A percentile compares a stretch with the other conserved stretches of the same genome.
Conservation (phyloP, 2,329 filamentous ascomycete genomes). For the Pseudogymnoascus sp. region DNA sequence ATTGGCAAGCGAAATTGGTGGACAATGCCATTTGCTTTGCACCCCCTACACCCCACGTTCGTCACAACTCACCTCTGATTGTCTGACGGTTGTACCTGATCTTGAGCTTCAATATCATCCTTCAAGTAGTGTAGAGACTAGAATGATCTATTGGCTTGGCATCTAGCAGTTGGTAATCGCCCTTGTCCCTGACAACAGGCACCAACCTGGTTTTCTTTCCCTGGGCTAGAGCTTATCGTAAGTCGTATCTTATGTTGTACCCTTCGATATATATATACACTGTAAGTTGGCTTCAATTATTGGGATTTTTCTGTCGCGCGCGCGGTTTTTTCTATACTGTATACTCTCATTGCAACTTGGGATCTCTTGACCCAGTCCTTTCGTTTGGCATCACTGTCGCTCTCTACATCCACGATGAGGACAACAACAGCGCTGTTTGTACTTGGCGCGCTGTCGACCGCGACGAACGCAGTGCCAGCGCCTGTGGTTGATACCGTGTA, state of each 20-base stretch:
- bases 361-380: background rate
- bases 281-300: background rate
- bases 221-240: background rate
- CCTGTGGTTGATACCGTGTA: constrained; percentile 34
- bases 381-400: background rate
- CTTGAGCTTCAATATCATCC: background rate
- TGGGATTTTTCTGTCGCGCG: background rate
- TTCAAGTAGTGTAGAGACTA: background rate
- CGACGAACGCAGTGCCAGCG: background rate
- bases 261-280: background rate
- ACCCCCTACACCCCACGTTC: background rate
- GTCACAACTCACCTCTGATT: background rate
- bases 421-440: background rate
- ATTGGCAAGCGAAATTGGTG: background rate
- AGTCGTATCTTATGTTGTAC: background rate
- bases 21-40: background rate
- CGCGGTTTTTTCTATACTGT: background rate
- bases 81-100: background rate
- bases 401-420: background rate
- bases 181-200: background rate
- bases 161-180: background rate
- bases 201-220: background rate
- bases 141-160: background rate
- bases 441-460: background rate
- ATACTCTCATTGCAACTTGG: background rate